Base-by-base conservation (phyloP, 1,139 yeast species). In the Protomyces pachydermus region DNA sequence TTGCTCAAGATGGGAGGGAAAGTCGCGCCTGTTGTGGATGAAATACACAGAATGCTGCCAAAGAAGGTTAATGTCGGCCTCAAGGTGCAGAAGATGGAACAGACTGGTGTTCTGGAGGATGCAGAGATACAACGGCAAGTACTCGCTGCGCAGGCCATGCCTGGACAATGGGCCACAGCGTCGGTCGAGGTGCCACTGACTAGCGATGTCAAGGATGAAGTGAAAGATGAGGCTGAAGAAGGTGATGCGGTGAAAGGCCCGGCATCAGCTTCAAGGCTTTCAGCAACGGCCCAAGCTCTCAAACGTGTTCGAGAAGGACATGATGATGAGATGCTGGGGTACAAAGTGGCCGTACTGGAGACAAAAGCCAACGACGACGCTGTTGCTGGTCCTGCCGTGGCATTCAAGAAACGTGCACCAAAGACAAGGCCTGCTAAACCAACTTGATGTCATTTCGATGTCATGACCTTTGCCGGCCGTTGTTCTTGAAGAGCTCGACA, bases 1-100 rank as follows among this genome's bases (percentile, higher is more conserved):
- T 42, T 58, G 42, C 56, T 56, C 34, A 38, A 38, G 56, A 58
- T 58, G 32, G 62, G 62, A 3, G 62, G 62, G 23, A 58, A 58
- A 51, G 28, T 42, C 10, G 56, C 52, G 42, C 52, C 45, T 9
- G 37, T 45, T 5, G 35, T 10, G 23, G 52, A 51, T 35, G 25
- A 38, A 23, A 2, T 14, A 20, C 12, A 42, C 20, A 45, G 32
- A 2, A 45, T 16, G 8, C 52, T 37, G 9, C 52, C 56, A 16
- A 51, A 58, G 37, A 42, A 25, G 53, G 38, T 52, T 34, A 58
- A 51, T 52, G 39, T 58, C 20, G 56, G 62, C 8, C 12, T 38
- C 14, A 18, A 52, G 34, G 45, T 53, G 45, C 38, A 39, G 16
- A 50, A 39, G 55, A 46, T 12, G 51, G 16, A 16, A 14, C 23